phyloP scores from a whole-genome alignment of 208 protist genomes.

The Wallacemonas sp. region DNA sequence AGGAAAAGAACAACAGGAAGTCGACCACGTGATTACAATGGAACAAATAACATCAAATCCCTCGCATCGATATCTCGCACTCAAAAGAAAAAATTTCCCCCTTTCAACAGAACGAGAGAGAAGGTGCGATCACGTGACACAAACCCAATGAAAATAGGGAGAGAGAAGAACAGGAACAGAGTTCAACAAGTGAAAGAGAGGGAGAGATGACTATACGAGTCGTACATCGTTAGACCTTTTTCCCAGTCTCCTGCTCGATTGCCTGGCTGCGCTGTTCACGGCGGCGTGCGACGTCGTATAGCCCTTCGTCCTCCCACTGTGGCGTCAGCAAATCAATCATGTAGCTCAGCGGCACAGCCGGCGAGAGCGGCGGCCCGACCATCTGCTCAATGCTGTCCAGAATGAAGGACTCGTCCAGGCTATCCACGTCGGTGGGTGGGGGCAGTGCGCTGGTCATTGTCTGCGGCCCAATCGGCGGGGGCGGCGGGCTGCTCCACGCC shows the following conservation, averaged over 20 bases:
- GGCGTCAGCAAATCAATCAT: constrained; percentile 72
- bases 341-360: constrained; percentile 62
- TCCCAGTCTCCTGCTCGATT: neutral
- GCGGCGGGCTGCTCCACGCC: constrained; percentile 32
- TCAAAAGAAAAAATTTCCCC: too few relatives aligned
- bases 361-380: constrained; percentile 32
- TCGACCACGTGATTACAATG: too few relatives aligned
- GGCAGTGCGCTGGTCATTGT: constrained; percentile 17
- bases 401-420: constrained; percentile 49
- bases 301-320: constrained; percentile 65
- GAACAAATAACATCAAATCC: too few relatives aligned
- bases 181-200: too few relatives aligned
- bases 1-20: too few relatives aligned
- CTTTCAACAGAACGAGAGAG: too few relatives aligned
- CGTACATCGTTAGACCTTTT: neutral
- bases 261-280: constrained; percentile 16
- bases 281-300: constrained; percentile 45
- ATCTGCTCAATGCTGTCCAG: constrained; percentile 35
- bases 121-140: too few relatives aligned
- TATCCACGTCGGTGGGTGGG: constrained; percentile 31
- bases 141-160: too few relatives aligned
- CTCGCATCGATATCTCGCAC: too few relatives aligned
- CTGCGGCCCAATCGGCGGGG: neutral
- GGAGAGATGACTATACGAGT: too few relatives aligned
- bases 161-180: too few relatives aligned